These are phyloP conservation scores for Stromatinia cepivora DNA, from an alignment of 2,329 filamentous ascomycete genomes.

Conservation along the genomic window DNA sequence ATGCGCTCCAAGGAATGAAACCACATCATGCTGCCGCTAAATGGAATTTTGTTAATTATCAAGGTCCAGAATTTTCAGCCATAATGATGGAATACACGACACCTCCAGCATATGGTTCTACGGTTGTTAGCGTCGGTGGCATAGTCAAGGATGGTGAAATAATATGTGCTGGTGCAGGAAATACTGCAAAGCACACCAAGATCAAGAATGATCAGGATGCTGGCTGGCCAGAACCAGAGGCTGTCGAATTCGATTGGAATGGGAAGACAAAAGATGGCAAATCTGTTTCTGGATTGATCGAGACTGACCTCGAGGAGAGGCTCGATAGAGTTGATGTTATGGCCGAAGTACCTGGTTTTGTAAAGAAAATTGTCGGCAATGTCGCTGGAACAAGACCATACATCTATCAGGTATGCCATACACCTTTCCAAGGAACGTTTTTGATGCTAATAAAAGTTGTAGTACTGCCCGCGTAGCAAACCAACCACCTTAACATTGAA, in stretches of 20 bases:
- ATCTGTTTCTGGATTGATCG: conserved; percentile 66
- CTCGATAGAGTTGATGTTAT: conserved; percentile 91
- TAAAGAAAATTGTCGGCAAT: conserved; percentile 88
- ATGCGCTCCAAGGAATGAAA: conserved; percentile 97
- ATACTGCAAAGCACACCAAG: conserved; percentile 67
- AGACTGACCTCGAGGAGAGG: conserved; percentile 66
- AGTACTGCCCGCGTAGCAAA: conserved; percentile 70
- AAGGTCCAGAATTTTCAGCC: conserved; percentile 82
- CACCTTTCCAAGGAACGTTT: background rate
- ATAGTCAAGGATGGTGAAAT: conserved; percentile 81
- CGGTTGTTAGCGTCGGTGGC: conserved; percentile 77
- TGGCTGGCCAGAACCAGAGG: conserved; percentile 84
- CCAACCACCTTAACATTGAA: conserved; percentile 77
- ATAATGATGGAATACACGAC: conserved; percentile 96
- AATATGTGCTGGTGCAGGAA: conserved; percentile 66
- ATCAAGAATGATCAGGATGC: conserved; percentile 72
- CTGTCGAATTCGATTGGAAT: conserved; percentile 73
- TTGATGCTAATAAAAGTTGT: conserved; percentile 33
- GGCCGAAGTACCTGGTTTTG: conserved; percentile 91
- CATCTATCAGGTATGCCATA: conserved; percentile 79
- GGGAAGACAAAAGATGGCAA: conserved; percentile 78
- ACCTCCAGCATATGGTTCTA: conserved; percentile 86
- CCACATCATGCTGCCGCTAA: conserved; percentile 89
- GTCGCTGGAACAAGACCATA: conserved; percentile 94
- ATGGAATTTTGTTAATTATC: conserved; percentile 95